Base-by-base conservation (phyloP, 495 filamentous ascomycete genomes). In the Penicillium subrubescens region DNA sequence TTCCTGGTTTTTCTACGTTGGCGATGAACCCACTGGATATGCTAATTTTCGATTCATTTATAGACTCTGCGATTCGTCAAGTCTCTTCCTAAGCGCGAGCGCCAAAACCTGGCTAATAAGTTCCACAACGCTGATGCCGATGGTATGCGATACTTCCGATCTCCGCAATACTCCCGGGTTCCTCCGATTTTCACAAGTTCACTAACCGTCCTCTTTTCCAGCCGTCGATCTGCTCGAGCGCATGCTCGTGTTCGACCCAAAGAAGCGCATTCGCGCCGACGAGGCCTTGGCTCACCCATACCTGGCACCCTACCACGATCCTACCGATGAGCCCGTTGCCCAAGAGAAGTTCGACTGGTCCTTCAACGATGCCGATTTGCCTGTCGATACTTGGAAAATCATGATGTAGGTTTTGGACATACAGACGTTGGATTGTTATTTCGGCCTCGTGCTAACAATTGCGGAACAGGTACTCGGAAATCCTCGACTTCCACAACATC, bases 341-440 rank as follows among this genome's bases (percentile, higher is more conserved):
- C 92, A 96, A 62, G 94, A 97, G 83, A 98, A 96, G 81, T 99
- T 99, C 71, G 95, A 99, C 75, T 99, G 95, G 95, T 97, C 93
- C n/a, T 99, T 99, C 80, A 99, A 97, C 75, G 94, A 99, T 74
- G 96, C 95, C 37, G 95, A 99, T 80, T 79, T 99, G 61, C 95
- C 95, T 0, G 93, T 98, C 44, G 95, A 99, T 71, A 97, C 96
- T n/a, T 99, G 95, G 95, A 98, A 98, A 80, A 97, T 99, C 74
- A 99, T 98, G 95, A 99, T 99, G 95, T 98, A 84, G 69, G 74
- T 70, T 23, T n/a, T 21, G 7, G 2, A 23, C 23, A 34, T 41
- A 56, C 62, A 33, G 14, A 8, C 1, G 5, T 62, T 21, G 21
- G 23, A 41, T 25, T 58, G 11, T 0, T 11, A 11, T 1, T 6